These are phyloP conservation scores for Cutaneotrichosporon dermatis DNA, from an alignment of 1,284 basidiomycete species.

Conservation along the genomic window DNA sequence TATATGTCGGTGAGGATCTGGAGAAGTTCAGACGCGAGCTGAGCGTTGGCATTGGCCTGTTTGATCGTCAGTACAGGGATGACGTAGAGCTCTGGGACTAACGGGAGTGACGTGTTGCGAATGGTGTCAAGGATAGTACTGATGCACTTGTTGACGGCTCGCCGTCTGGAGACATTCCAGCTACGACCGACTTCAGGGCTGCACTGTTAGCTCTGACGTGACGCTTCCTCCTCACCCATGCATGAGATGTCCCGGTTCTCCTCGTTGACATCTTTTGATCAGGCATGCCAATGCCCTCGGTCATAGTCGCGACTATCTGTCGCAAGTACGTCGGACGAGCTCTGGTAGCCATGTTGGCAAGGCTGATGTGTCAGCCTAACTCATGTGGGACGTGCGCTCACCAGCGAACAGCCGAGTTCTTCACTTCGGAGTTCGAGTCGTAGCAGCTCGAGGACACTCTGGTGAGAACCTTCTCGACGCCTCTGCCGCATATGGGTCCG, in stretches of 20 bases:
- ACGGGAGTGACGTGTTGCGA: conserved; percentile 62
- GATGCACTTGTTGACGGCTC: not conserved
- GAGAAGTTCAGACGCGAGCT: conserved; percentile 82
- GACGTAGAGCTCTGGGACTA: not conserved
- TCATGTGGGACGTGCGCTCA: conserved; percentile 36
- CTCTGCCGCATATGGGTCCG: conserved; percentile 61
- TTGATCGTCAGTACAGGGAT: conserved; percentile 11
- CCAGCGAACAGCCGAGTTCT: conserved; percentile 96
- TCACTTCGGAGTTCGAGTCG: conserved; percentile 95
- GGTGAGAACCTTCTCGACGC: conserved; percentile 69
- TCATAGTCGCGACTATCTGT: conserved; percentile 71
- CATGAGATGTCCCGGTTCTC: conserved; percentile 76
- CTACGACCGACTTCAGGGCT: conserved; percentile 92
- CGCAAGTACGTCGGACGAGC: conserved; percentile 63
- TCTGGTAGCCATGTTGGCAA: conserved; percentile 35
- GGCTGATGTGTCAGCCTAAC: conserved; percentile 10
- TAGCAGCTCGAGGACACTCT: conserved; percentile 75
- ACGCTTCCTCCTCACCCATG: conserved; percentile 59
- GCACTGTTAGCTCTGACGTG: conserved; percentile 4
- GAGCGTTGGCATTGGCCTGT: conserved; percentile 59
- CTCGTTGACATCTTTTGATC: conserved; percentile 31
- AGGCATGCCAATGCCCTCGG: conserved; percentile 20
- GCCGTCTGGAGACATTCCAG: conserved; percentile 57
- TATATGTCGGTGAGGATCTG: conserved; percentile 89
- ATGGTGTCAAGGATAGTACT: conserved; percentile 9